These are phyloP conservation scores for Hibiscus tridactylites DNA, from an alignment of 345 rosid species.

Conservation along the genomic window DNA sequence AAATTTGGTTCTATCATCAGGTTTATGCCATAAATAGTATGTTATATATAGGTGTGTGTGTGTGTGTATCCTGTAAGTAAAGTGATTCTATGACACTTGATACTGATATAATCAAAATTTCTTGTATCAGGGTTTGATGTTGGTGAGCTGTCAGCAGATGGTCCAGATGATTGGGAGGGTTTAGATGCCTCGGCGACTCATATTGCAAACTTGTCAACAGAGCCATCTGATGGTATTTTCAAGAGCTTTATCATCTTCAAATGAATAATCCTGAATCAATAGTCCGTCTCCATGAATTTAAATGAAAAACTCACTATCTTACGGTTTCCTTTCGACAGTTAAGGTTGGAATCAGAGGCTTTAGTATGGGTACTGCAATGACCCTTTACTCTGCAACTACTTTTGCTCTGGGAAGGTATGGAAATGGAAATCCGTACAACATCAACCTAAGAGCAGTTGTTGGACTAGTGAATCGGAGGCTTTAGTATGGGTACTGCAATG, in stretches of 20 bases:
- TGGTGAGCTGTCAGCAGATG: too few relatives aligned
- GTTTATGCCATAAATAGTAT: not conserved
- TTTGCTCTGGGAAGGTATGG: constrained; percentile 60
- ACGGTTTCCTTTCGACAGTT: constrained; percentile 34
- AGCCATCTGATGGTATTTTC: constrained; percentile 74
- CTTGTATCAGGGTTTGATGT: too few relatives aligned
- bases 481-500: too few relatives aligned
- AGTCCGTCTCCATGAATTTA: not conserved
- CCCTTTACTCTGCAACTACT: constrained; percentile 80
- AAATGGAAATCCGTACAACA: constrained; percentile 50
- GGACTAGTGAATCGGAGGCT: too few relatives aligned
- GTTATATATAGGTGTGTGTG: not conserved
- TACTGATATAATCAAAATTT: too few relatives aligned
- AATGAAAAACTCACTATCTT: not conserved
- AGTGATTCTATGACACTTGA: too few relatives aligned
- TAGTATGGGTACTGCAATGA: constrained; percentile 87
- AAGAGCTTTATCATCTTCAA: not conserved
- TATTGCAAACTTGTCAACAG: too few relatives aligned
- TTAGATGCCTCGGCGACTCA: too few relatives aligned
- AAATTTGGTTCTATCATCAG: constrained; percentile 6
- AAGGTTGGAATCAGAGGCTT: constrained; percentile 88
- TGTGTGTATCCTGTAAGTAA: too few relatives aligned
- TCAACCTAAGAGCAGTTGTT: constrained; percentile 51
- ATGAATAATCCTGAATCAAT: not conserved
- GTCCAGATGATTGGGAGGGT: too few relatives aligned